Evolutionary conservation across 2,329 filamentous ascomycete species (phyloP).

Genomic region (Fusarium torulosum): DNA sequence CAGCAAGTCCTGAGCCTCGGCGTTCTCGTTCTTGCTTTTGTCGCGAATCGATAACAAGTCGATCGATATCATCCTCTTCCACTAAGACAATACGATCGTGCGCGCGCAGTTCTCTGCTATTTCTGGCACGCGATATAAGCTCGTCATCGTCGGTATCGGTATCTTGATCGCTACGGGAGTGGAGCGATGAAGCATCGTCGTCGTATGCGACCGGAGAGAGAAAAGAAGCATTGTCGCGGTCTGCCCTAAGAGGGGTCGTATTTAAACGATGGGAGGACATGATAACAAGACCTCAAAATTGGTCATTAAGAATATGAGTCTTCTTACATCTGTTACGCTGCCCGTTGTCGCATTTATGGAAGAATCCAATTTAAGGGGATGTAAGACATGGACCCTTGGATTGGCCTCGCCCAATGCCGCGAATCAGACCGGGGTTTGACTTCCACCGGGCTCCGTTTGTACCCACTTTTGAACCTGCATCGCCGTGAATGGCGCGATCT

Average conservation of each 20-base stretch:
- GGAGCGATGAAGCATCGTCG: constrained; percentile 75
- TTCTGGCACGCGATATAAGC: constrained; percentile 73
- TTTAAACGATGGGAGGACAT: constrained; percentile 46
- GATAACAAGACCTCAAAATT: constrained; percentile 26
- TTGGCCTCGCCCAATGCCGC: constrained; percentile 25
- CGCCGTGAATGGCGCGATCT: constrained; percentile 13
- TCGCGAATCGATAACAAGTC: constrained; percentile 67
- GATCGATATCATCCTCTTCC: constrained; percentile 79
- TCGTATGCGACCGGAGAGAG: constrained; percentile 75
- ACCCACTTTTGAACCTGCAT: constrained; percentile 20
- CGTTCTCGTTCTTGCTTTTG: constrained; percentile 64
- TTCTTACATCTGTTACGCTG: constrained; percentile 25
- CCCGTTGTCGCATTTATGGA: constrained; percentile 25
- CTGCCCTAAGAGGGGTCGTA: constrained; percentile 36
- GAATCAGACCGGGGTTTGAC: constrained; percentile 43
- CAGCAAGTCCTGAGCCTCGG: constrained; percentile 62
- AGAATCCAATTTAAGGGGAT: constrained; percentile 39
- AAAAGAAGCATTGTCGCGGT: constrained; percentile 59
- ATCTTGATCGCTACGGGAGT: constrained; percentile 77
- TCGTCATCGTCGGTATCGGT: constrained; percentile 83
- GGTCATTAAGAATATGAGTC: constrained; percentile 34
- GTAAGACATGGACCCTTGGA: constrained; percentile 36
- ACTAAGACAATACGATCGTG: constrained; percentile 78
- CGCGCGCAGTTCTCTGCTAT: constrained; percentile 75
- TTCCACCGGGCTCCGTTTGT: constrained; percentile 39